Evolutionary conservation across 2,329 filamentous ascomycete genomes (phyloP).

Genomic region (Tolypocladium sp.): DNA sequence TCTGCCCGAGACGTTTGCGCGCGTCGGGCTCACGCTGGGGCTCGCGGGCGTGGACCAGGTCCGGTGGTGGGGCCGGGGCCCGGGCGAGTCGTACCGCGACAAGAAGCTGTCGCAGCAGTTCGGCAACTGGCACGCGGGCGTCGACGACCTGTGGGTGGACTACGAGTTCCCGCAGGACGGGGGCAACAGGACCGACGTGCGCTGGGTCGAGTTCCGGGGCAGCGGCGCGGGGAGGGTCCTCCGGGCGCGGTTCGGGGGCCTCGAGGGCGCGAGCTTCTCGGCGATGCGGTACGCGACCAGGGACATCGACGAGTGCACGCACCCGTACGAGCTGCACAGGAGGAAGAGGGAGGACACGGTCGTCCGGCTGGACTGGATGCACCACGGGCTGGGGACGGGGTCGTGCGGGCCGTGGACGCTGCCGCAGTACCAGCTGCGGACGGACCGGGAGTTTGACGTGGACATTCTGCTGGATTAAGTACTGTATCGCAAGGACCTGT

Average conservation of each 20-base stretch:
- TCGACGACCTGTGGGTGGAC: constrained; percentile 45
- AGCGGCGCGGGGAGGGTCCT: constrained; percentile 23
- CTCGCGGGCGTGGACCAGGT: constrained; percentile 27
- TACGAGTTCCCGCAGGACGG: constrained; percentile 64
- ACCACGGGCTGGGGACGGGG: constrained; percentile 54
- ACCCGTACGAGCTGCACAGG: constrained; percentile 51
- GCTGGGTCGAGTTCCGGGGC: constrained; percentile 44
- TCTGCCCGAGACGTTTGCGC: constrained; percentile 48
- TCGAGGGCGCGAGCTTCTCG: constrained; percentile 44
- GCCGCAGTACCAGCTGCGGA: constrained; percentile 34
- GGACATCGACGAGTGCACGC: constrained; percentile 43
- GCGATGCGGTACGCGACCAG: constrained; percentile 43
- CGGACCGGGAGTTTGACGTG: constrained; percentile 30
- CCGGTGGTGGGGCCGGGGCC: constrained; percentile 60
- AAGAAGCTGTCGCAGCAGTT: constrained; percentile 52
- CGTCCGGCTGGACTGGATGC: constrained; percentile 49
- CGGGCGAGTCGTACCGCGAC: constrained; percentile 58
- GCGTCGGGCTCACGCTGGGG: constrained; percentile 50
- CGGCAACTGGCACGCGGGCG: constrained; percentile 37
- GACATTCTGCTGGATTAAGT: constrained; percentile 33
- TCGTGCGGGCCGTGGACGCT: constrained; percentile 51
- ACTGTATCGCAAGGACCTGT: neutral
- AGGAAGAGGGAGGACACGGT: constrained; percentile 40
- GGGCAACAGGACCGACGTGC: constrained; percentile 54
- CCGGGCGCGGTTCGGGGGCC: constrained; percentile 34